These are phyloP conservation scores for Rickenella mellea DNA, from an alignment of 768 basidiomycete genomes.

Conservation along the genomic window DNA sequence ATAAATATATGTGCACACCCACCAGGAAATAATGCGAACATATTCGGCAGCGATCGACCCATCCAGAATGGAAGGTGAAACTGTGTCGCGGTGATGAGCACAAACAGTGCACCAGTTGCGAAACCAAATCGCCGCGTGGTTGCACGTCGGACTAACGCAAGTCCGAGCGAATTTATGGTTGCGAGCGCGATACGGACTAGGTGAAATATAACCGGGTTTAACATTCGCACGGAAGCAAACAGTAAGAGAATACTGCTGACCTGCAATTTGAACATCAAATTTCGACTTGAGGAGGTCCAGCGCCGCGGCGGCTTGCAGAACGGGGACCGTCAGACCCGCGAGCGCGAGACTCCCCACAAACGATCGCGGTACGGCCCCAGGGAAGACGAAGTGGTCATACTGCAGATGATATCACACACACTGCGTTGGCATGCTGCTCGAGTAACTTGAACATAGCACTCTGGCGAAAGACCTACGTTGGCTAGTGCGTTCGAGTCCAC, in stretches of 20 bases:
- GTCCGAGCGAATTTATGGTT: constrained; percentile 46
- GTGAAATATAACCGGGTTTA: background rate
- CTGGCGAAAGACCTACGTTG: constrained; percentile 36
- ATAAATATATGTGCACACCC: too few relatives aligned
- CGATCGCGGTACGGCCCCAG: constrained; percentile 83
- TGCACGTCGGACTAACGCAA: constrained; percentile 56
- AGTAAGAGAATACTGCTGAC: background rate
- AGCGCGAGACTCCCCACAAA: constrained; percentile 74
- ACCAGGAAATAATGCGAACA: constrained; percentile 83
- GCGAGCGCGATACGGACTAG: constrained; percentile 72
- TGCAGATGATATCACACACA: constrained; percentile 18
- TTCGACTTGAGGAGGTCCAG: constrained; percentile 48
- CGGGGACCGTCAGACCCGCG: constrained; percentile 44
- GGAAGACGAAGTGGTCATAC: constrained; percentile 88
- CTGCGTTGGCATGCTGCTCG: background rate
- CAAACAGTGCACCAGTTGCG: constrained; percentile 45
- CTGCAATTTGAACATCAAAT: constrained; percentile 62
- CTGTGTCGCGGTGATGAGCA: constrained; percentile 66
- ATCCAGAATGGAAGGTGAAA: constrained; percentile 94
- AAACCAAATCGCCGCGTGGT: constrained; percentile 57
- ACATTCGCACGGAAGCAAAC: background rate
- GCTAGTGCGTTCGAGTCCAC: constrained; percentile 28
- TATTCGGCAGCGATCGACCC: constrained; percentile 89
- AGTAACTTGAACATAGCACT: background rate
- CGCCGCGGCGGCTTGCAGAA: constrained; percentile 31